Conservation (phyloP, 1,284 basidiomycete genomes). For the Ustilago crameri region DNA sequence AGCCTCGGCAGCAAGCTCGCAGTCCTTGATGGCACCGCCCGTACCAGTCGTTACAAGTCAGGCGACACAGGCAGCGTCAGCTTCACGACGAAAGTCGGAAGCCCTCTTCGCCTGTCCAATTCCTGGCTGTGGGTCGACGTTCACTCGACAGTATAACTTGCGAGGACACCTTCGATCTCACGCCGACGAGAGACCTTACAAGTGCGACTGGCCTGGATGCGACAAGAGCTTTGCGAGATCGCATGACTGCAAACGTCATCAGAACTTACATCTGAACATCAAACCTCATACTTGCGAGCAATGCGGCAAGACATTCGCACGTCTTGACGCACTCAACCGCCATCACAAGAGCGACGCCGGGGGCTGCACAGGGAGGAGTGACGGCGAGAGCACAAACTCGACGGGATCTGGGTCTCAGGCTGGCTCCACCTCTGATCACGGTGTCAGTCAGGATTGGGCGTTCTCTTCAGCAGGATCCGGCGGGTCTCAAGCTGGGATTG, state of each 20-base stretch:
- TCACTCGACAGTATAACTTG: constrained; percentile 70
- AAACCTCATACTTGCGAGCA: constrained; percentile 87
- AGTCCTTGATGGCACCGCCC: constrained; percentile 21
- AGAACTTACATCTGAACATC: constrained; percentile 77
- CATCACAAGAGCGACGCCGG: constrained; percentile 61
- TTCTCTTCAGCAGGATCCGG: background rate
- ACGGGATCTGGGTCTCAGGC: constrained; percentile 15
- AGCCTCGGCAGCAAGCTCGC: constrained; percentile 35
- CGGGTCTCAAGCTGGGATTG: background rate
- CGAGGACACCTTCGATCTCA: constrained; percentile 93
- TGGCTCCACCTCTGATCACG: constrained; percentile 16
- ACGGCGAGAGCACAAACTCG: constrained; percentile 33
- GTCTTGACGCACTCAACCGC: constrained; percentile 87
- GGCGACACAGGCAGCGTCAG: constrained; percentile 91
- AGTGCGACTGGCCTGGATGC: constrained; percentile 91
- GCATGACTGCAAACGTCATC: constrained; percentile 89
- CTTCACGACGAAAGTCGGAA: constrained; percentile 86
- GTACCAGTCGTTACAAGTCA: constrained; percentile 79
- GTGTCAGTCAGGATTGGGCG: constrained; percentile 5
- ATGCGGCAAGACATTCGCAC: constrained; percentile 92
- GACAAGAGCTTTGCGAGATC: constrained; percentile 92
- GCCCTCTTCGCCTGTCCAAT: constrained; percentile 92
- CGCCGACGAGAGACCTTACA: constrained; percentile 91
- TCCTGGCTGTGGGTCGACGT: constrained; percentile 92
- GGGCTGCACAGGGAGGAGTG: constrained; percentile 37